A percentile compares a stretch with the other conserved stretches of the same genome.
These are phyloP conservation scores for Aotearoamyces nothofagi DNA, from an alignment of 2,329 filamentous ascomycete species.

Conservation along the genomic window DNA sequence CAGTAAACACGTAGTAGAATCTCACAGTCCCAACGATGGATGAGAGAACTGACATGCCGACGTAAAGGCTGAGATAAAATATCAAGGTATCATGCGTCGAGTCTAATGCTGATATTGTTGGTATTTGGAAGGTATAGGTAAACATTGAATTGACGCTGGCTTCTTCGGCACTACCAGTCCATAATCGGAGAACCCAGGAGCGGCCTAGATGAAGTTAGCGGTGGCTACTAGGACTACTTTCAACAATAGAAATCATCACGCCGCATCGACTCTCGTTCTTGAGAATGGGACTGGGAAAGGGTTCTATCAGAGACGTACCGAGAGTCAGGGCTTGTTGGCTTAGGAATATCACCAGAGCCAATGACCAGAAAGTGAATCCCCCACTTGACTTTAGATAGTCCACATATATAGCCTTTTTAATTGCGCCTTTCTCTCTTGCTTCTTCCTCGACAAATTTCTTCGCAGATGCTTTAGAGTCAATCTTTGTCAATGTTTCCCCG, in stretches of 20 bases:
- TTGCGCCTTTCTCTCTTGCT: constrained; percentile 51
- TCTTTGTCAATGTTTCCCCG: constrained; percentile 32
- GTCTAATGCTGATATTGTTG: constrained; percentile 2
- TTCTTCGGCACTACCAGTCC: constrained; percentile 34
- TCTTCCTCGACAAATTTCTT: constrained; percentile 70
- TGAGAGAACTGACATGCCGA: constrained; percentile 39
- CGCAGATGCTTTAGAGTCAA: constrained; percentile 29
- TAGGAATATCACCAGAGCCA: constrained; percentile 38
- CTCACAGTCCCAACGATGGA: constrained; percentile 44
- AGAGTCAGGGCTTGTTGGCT: constrained; percentile 31
- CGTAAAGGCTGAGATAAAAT: constrained; percentile 56
- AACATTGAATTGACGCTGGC: constrained; percentile 13
- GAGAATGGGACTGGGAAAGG: too few relatives aligned
- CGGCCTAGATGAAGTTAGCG: too few relatives aligned
- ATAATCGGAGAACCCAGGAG: constrained; percentile 49
- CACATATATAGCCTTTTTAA: constrained; percentile 51
- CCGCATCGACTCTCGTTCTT: too few relatives aligned
- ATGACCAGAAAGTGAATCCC: constrained; percentile 41
- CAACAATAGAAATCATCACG: too few relatives aligned
- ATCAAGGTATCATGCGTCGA: constrained; percentile 23
- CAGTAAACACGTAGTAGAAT: constrained; percentile 47
- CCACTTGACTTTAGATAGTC: constrained; percentile 54
- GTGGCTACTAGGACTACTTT: neutral
- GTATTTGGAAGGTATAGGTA: constrained; percentile 27
- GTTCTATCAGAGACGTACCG: too few relatives aligned